These are phyloP conservation scores for Skeletonema marinoi DNA, from an alignment of 108 stramenopile species.

Conservation along the genomic window DNA sequence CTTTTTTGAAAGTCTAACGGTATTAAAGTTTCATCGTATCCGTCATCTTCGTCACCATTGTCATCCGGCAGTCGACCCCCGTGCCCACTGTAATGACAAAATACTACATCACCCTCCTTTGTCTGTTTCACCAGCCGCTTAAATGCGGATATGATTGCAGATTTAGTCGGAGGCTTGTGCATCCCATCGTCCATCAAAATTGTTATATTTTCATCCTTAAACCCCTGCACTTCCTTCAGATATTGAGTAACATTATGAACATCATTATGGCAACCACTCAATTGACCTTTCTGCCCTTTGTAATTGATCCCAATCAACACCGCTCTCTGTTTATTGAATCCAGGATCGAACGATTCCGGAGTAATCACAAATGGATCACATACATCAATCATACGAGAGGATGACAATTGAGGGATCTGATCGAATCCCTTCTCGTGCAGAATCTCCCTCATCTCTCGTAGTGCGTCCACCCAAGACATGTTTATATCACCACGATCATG, in stretches of 20 bases:
- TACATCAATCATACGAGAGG: conserved; percentile 77
- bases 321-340: conserved; percentile 58
- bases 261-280: conserved; percentile 88
- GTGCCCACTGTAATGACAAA: conserved; percentile 84
- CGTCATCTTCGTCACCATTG: conserved; percentile 68
- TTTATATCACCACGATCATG: conserved; percentile 41
- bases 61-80: conserved; percentile 69
- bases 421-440: conserved; percentile 64
- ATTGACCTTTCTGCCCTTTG: conserved; percentile 74
- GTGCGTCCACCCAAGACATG: conserved; percentile 74
- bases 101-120: conserved; percentile 76
- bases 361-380: conserved; percentile 47
- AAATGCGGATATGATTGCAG: conserved; percentile 80
- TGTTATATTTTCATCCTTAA: conserved; percentile 73
- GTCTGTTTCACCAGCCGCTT: conserved; percentile 73
- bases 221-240: conserved; percentile 79
- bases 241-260: conserved; percentile 73
- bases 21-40: conserved; percentile 87
- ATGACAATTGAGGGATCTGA: conserved; percentile 80
- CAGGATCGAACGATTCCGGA: conserved; percentile 37
- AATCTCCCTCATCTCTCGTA: conserved; percentile 70
- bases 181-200: conserved; percentile 92
- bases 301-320: conserved; percentile 94
- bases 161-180: conserved; percentile 65
- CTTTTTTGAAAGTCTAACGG: conserved; percentile 85